Conservation (phyloP, 2,329 filamentous ascomycete species). For the Tolypocladium endophyticum region DNA sequence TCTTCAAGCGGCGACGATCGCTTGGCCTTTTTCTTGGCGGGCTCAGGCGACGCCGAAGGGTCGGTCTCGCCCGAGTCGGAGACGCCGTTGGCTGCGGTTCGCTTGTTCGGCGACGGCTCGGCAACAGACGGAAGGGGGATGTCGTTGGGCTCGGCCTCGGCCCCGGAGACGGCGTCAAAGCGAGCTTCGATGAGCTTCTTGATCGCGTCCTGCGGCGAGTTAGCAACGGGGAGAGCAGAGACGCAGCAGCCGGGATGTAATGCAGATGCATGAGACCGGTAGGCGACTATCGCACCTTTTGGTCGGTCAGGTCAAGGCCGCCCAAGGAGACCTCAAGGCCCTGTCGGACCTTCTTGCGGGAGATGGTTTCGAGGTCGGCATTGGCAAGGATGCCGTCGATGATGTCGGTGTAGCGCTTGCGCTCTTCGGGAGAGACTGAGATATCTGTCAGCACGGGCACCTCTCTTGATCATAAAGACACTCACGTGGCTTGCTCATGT, state of each 20-base stretch:
- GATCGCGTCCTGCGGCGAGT: slow-evolving; percentile 46
- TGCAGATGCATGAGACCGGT: background rate
- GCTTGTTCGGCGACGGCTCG: slow-evolving; percentile 22
- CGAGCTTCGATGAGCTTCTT: slow-evolving; percentile 63
- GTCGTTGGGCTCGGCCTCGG: slow-evolving; percentile 36
- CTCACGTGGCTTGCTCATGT: slow-evolving; percentile 4
- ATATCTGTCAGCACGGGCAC: background rate
- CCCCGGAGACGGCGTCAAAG: slow-evolving; percentile 57
- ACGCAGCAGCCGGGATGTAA: background rate
- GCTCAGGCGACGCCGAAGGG: slow-evolving; percentile 33
- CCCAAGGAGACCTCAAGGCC: slow-evolving; percentile 43
- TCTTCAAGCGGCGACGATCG: slow-evolving; percentile 51
- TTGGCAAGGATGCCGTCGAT: slow-evolving; percentile 50
- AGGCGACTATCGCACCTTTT: slow-evolving; percentile 37
- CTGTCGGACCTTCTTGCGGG: slow-evolving; percentile 51
- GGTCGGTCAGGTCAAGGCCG: slow-evolving; percentile 45
- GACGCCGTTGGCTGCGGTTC: slow-evolving; percentile 21
- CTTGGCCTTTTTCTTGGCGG: slow-evolving; percentile 57
- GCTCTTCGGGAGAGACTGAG: slow-evolving; percentile 40
- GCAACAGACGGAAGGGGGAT: slow-evolving; percentile 24
- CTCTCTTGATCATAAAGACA: background rate
- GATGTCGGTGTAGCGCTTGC: slow-evolving; percentile 41
- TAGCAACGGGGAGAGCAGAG: background rate
- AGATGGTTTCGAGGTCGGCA: slow-evolving; percentile 51
- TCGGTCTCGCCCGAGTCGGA: slow-evolving; percentile 33